These are phyloP conservation scores for Erodium maritimum DNA, from an alignment of 345 rosid genomes.

Conservation along the genomic window DNA sequence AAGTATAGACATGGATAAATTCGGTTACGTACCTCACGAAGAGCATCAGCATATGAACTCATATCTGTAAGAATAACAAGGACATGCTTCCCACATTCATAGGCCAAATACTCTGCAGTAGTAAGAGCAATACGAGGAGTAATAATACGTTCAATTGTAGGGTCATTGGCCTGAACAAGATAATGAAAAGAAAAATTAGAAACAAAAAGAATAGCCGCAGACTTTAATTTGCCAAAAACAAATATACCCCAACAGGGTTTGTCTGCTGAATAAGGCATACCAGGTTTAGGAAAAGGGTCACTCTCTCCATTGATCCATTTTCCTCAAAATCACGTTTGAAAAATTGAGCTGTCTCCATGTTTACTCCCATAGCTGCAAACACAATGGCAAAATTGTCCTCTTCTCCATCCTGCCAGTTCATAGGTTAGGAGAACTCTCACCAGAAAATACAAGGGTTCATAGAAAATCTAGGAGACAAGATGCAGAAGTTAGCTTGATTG, in stretches of 20 bases:
- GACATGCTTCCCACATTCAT: conserved; percentile 96
- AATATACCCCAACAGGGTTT: not conserved
- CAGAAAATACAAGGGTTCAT: too few species aligned
- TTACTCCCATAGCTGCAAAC: too few species aligned
- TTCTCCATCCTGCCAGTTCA: conserved; percentile 48
- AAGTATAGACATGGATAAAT: conserved; percentile 1
- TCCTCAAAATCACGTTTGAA: too few species aligned
- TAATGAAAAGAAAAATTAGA: conserved; percentile 6
- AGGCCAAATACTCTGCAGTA: conserved; percentile 92
- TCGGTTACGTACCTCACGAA: conserved; percentile 80
- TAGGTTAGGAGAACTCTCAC: not conserved
- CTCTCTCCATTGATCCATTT: too few species aligned
- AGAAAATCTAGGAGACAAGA: not conserved
- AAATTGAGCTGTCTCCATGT: too few species aligned
- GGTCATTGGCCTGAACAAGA: conserved; percentile 78
- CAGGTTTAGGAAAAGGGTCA: conserved; percentile 81
- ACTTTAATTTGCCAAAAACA: not conserved
- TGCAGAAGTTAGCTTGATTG: too few species aligned
- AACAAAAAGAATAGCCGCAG: not conserved
- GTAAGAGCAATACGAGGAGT: conserved; percentile 96
- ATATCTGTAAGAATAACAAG: conserved; percentile 91
- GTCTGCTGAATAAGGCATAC: conserved; percentile 18
- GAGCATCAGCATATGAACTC: conserved; percentile 99
- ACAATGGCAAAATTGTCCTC: conserved; percentile 98
- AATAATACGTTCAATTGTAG: conserved; percentile 91